A percentile compares a stretch with the other conserved stretches of the same genome.
These are phyloP conservation scores for Diatrype stigma DNA, from an alignment of 2,329 filamentous ascomycete species.

Conservation along the genomic window DNA sequence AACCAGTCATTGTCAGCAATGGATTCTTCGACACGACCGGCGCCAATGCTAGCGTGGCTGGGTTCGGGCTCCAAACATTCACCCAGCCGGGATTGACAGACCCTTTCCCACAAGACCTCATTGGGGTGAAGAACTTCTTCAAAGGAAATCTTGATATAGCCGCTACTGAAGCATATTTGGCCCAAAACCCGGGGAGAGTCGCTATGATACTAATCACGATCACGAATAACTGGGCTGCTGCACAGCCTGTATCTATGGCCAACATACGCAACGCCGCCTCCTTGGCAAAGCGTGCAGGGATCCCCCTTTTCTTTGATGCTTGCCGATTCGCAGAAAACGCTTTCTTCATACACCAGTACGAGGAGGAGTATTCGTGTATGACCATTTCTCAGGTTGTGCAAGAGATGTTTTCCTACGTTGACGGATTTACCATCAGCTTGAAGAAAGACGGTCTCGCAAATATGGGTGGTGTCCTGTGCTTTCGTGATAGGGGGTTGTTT, in stretches of 20 bases:
- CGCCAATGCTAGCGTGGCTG: conserved; percentile 13
- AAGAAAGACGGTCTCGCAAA: conserved; percentile 23
- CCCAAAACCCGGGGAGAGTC: conserved; percentile 1
- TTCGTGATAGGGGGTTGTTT: conserved; percentile 11
- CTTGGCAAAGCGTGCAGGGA: conserved; percentile 6
- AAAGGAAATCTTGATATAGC: conserved; percentile 15
- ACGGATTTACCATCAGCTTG: conserved; percentile 19
- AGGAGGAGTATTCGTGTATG: conserved; percentile 12
- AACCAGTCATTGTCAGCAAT: conserved; percentile 14
- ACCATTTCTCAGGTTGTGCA: conserved; percentile 14
- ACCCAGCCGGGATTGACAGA: conserved; percentile 13
- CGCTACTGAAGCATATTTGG: conserved; percentile 9
- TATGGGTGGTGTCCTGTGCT: conserved; percentile 18
- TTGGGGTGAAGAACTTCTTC: conserved; percentile 11
- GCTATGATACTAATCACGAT: conserved; percentile 19
- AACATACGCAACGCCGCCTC: conserved; percentile 15
- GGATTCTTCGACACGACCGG: conserved; percentile 20
- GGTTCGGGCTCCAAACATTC: conserved; percentile 14
- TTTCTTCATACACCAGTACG: conserved; percentile 17
- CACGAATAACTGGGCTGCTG: conserved; percentile 21
- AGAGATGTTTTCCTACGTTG: conserved; percentile 18
- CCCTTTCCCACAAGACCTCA: conserved; percentile 9
- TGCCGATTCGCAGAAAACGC: conserved; percentile 23
- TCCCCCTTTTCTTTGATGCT: conserved; percentile 21
- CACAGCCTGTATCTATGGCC: conserved; percentile 20